Evolutionary conservation across 208 protist genomes (phyloP).

Genomic region (Leishmania tarentolae): DNA sequence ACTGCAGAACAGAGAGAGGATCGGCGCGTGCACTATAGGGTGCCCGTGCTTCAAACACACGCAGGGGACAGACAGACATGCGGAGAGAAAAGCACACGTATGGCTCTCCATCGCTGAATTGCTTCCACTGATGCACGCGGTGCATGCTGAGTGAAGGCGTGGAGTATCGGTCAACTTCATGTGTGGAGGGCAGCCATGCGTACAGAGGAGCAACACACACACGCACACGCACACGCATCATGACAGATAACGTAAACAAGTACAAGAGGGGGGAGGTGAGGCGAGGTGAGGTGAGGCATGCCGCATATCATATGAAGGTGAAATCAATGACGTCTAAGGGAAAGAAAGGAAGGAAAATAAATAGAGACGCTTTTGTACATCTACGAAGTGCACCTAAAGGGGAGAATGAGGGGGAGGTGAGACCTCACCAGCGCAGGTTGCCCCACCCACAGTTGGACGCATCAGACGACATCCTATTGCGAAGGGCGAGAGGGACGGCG

Average conservation of each 20-base stretch:
- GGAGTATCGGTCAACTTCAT: not conserved
- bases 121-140: not conserved
- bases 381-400: not conserved
- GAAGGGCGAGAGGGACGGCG: constrained; percentile 7
- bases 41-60: not conserved
- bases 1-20: not conserved
- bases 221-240: not conserved
- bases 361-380: constrained; percentile 2
- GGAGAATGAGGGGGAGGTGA: not conserved
- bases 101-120: not conserved
- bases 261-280: not conserved
- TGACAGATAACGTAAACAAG: not conserved
- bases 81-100: not conserved
- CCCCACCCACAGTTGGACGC: not conserved
- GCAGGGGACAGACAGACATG: not conserved
- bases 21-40: not conserved
- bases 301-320: not conserved
- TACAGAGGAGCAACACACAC: not conserved
- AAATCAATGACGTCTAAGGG: not conserved
- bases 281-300: not conserved
- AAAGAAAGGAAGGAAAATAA: not conserved
- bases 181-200: not conserved
- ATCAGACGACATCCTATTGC: not conserved
- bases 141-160: not conserved
- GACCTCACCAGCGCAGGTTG: not conserved